Base-by-base conservation (phyloP, 2,329 filamentous ascomycete genomes). In the Colletotrichum karsti region DNA sequence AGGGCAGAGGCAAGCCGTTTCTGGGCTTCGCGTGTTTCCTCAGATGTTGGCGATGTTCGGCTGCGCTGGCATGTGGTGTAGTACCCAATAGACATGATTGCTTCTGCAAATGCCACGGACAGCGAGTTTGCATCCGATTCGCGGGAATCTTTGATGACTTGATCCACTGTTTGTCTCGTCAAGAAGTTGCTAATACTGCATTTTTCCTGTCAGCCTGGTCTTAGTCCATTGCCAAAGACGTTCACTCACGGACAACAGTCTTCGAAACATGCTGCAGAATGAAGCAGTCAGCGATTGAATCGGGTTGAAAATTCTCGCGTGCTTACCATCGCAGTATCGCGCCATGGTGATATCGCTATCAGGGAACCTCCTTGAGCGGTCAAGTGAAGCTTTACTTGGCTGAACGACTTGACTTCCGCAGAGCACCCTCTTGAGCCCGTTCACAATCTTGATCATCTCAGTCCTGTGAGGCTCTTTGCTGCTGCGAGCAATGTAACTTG, bases 311-410 rank as follows among this genome's bases (percentile, higher is more conserved):
- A 7, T 8, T 15, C 18, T 4, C 12, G 39, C 8, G 3, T 2
- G 7, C 58, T 30, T 10, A 64, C 64, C 60, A 20, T 67, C 64
- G 12, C 60, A 63, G 35, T 67, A 67, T 3, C 28, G 53, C 15
- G 37, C 44, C n/a, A 57, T 41, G 3, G 46, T 22, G 15, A 30
- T 22, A 4, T 67, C 64, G 12, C 28, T 67, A 1, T 58, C 60
- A 7, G 37, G 42, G 15, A 42, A 67, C 5, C n/a, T 12, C 7
- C 8, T 41, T 3, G 39, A 24, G 2, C 10, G 18, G 22, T 64
- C 59, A 2, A 24, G 28, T 5, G 12, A 5, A 3, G 15, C n/a
- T 9, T 26, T 51, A 13, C 4, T 18, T 6, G 20, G 20, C 1
- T 22, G 18, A 12, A 42, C n/a, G 8, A 26, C 20, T 5, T 10